These are phyloP conservation scores for Cucurbita pepo DNA, from an alignment of 306 rosid genomes.

Conservation along the genomic window DNA sequence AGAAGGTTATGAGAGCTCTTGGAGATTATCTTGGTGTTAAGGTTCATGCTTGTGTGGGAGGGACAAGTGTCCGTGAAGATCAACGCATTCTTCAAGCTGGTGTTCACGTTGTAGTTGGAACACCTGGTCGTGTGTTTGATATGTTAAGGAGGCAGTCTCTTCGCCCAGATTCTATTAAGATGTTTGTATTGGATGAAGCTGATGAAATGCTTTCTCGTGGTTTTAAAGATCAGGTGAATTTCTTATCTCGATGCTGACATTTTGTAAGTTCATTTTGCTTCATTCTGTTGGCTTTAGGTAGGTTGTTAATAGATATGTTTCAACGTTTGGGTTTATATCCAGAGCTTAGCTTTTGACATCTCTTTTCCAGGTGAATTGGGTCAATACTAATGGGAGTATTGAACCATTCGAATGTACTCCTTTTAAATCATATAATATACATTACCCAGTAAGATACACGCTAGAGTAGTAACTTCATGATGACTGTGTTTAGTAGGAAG, in stretches of 20 bases:
- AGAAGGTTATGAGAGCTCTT: slow-evolving; percentile 95
- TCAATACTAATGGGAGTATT: not conserved
- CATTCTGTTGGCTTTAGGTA: not conserved
- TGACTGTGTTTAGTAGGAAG: not conserved
- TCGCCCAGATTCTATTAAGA: slow-evolving; percentile 62
- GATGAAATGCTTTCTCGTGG: slow-evolving; percentile 99
- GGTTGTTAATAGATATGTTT: no score
- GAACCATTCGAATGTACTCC: not conserved
- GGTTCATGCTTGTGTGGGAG: slow-evolving; percentile 96
- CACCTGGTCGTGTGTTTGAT: slow-evolving; percentile 94
- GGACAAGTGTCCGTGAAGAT: slow-evolving; percentile 91
- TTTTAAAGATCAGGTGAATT: slow-evolving; percentile 84
- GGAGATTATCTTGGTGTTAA: slow-evolving; percentile 97
- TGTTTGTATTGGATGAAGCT: slow-evolving; percentile 95
- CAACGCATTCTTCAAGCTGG: slow-evolving; percentile 98
- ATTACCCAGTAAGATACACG: not conserved
- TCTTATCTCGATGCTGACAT: not conserved
- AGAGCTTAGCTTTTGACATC: not conserved
- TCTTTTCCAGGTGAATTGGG: not conserved
- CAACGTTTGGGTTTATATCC: not conserved
- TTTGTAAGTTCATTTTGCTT: not conserved
- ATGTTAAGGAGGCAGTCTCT: slow-evolving; percentile 94
- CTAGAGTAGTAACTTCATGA: not conserved
- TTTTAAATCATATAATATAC: not conserved
- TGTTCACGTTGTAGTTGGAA: slow-evolving; percentile 87